Conservation (phyloP, 345 rosid species). For the Conringia planisiliqua region DNA sequence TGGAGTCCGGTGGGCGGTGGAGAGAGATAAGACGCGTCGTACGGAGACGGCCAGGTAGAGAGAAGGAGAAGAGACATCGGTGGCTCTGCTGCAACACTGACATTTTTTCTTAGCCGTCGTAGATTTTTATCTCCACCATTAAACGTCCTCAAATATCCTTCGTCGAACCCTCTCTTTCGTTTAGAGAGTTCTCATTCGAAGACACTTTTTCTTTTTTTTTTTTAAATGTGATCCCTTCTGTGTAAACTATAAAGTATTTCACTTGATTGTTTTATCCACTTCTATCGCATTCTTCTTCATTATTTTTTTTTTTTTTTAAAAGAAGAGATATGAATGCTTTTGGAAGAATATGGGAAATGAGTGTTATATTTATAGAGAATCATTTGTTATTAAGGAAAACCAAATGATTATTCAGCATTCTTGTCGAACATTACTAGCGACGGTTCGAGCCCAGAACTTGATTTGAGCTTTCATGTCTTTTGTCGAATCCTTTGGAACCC, state of each 20-base stretch:
- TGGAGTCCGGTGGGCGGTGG: conserved; percentile 15
- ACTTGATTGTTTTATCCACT: background rate
- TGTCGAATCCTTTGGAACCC: conserved; percentile 37
- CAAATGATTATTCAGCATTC: conserved; percentile 32
- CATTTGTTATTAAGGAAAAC: conserved; percentile 4
- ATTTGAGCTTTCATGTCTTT: conserved; percentile 60
- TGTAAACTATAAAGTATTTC: background rate
- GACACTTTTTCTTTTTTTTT: background rate
- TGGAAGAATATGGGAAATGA: conserved; percentile 14
- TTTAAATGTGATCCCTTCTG: background rate
- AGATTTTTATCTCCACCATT: conserved; percentile 14
- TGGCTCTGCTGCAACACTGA: conserved; percentile 49
- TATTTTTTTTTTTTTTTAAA: conserved; percentile 1
- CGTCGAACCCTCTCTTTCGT: background rate
- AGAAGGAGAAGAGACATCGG: conserved; percentile 31
- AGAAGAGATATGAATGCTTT: background rate
- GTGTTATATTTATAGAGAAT: conserved; percentile 1
- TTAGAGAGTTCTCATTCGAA: background rate
- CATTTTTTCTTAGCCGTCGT: conserved; percentile 24
- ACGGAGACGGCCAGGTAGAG: conserved; percentile 28
- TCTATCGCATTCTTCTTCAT: background rate
- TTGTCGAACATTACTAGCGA: conserved; percentile 60
- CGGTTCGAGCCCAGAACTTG: conserved; percentile 76
- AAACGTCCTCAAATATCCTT: conserved; percentile 27
- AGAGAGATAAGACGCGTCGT: conserved; percentile 22